Base-by-base conservation (phyloP, 495 filamentous ascomycete genomes). In the Chaetomidium leptoderma region DNA sequence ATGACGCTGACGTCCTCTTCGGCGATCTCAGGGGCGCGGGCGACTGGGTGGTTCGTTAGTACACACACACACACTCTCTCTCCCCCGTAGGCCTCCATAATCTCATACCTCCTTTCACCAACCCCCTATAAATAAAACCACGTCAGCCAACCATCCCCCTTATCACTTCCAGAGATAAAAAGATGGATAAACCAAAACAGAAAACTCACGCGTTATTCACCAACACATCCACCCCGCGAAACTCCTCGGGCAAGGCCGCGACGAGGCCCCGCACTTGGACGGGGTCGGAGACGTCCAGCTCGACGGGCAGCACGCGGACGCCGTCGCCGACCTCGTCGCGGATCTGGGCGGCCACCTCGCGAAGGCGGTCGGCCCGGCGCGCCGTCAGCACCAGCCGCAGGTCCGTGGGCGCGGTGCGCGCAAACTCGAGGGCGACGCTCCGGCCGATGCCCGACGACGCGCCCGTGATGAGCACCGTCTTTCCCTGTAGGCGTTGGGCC, bases 201-300 rank as follows among this genome's bases (percentile, higher is more conserved):
- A 51, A 53, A 44, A 81, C 88, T 71, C 73, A 95, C 91, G 93
- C 93, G 81, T 97, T 98, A 72, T 98, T 98, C 4, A 98, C 91
- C 62, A 98, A 69, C 10, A 98, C 81, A 75, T 97, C 84, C 58
- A 97, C 88, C 32, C 89, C 85, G 74, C 83, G 83, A 72, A 88
- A 98, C 68, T 91, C 93, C 53, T 84, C 83, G 0, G 92, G 91
- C 64, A 97, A 68, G 13, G 75, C 78, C 0, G 72, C 73, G 24
- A 97, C 83, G 69, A 98, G 95, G 24, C 75, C 78, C 50, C 81
- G 77, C 17, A 98, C 81, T 62, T 93, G 85, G 24, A 84, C 84
- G 0, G 88, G 78, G 37, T 87, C 87, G 74, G 88, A 90, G 36
- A 98, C 87, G 69, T 98, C 93, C 48, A 98, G 77, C 73, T 89